A percentile compares a stretch with the other conserved stretches of the same genome.
Evolutionary conservation across 441 rosid genomes (phyloP).

Genomic region (Metrosideros polymorpha): DNA sequence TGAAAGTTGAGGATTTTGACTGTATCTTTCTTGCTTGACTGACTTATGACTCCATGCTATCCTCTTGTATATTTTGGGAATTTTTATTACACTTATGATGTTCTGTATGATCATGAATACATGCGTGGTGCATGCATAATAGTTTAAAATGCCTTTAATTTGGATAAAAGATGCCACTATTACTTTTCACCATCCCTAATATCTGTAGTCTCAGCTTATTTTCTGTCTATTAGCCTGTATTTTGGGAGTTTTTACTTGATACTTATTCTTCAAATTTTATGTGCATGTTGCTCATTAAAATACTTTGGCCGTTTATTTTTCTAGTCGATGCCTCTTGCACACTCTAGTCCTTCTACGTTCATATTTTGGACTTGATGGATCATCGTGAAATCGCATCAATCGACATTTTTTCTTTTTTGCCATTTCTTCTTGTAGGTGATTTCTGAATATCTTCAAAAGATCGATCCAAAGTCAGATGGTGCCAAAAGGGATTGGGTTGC

Average conservation of each 20-base stretch:
- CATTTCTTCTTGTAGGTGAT: constrained; percentile 45
- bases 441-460: constrained; percentile 92
- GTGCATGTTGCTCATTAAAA: background rate
- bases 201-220: background rate
- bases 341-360: background rate
- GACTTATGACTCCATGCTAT: background rate
- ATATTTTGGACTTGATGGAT: background rate
- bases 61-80: background rate
- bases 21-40: background rate
- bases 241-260: background rate
- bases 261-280: background rate
- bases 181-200: background rate
- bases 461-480: constrained; percentile 98
- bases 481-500: constrained; percentile 99
- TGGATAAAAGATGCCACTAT: background rate
- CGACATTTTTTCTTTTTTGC: background rate
- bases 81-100: background rate
- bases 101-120: background rate
- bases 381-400: background rate
- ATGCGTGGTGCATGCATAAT: background rate
- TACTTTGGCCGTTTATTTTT: background rate
- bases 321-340: background rate
- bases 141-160: background rate
- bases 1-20: background rate
- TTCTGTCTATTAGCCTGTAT: background rate